These are phyloP conservation scores for Lophium mytilinum DNA, from an alignment of 495 filamentous ascomycete genomes.

Conservation along the genomic window DNA sequence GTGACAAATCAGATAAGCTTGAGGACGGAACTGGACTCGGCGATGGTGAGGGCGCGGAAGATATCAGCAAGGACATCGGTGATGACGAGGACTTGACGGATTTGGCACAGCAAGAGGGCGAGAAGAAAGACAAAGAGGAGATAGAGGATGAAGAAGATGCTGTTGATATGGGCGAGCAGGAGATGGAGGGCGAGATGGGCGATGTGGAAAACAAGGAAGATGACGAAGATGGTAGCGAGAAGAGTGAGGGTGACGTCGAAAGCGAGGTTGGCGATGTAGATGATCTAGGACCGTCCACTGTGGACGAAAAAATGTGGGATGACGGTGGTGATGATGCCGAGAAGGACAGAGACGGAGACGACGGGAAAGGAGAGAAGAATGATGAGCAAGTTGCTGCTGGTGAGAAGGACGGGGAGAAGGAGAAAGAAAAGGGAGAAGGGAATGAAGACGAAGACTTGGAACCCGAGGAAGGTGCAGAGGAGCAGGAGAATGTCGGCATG, in stretches of 20 bases:
- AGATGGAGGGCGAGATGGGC: constrained; percentile 71
- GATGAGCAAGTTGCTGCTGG: constrained; percentile 30
- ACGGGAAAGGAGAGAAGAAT: constrained; percentile 47
- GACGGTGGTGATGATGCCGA: constrained; percentile 66
- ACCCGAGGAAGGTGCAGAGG: constrained; percentile 47
- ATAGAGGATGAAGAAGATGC: constrained; percentile 59
- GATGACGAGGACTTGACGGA: constrained; percentile 91
- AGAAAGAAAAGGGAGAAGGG: constrained; percentile 42
- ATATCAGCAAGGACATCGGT: constrained; percentile 94
- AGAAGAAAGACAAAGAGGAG: constrained; percentile 35
- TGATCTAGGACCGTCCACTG: constrained; percentile 74
- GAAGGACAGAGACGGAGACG: constrained; percentile 62
- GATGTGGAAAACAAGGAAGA: constrained; percentile 53
- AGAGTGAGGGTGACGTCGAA: constrained; percentile 63
- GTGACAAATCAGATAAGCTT: constrained; percentile 61
- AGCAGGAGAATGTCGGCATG: constrained; percentile 52
- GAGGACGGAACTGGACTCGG: constrained; percentile 95
- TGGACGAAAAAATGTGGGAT: constrained; percentile 99
- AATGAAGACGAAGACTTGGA: constrained; percentile 46
- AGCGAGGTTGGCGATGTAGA: constrained; percentile 86
- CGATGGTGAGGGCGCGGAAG: constrained; percentile 86
- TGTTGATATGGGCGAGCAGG: constrained; percentile 90
- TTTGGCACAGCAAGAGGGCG: constrained; percentile 63
- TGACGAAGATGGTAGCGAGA: constrained; percentile 40
- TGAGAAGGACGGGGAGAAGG: constrained; percentile 36